These are phyloP conservation scores for Pilatotrama ljubarskyi DNA, from an alignment of 768 basidiomycete genomes.

Conservation along the genomic window DNA sequence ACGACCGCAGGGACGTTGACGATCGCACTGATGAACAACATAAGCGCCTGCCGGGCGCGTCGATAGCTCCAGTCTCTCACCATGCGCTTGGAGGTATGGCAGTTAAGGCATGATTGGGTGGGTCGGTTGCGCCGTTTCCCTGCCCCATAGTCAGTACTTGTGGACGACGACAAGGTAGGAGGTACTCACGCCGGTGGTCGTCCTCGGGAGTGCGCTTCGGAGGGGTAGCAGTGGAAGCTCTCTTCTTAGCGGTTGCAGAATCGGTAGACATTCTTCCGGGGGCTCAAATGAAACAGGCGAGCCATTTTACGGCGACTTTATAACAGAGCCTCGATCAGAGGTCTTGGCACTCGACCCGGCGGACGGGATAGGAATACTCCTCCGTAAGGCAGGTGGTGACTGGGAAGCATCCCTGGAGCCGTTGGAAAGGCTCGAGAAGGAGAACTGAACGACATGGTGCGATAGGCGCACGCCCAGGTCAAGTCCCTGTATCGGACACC, in stretches of 20 bases:
- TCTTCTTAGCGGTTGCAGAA: constrained; percentile 27
- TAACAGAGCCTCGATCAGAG: not conserved
- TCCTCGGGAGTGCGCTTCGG: constrained; percentile 38
- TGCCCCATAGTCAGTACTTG: constrained; percentile 25
- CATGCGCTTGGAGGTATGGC: constrained; percentile 75
- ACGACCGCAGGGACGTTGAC: constrained; percentile 50
- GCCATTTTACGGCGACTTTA: constrained; percentile 11
- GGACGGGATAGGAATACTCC: constrained; percentile 3
- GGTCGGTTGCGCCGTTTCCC: constrained; percentile 63
- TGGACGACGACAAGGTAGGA: constrained; percentile 14
- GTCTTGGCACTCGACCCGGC: constrained; percentile 16
- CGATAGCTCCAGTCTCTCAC: constrained; percentile 34
- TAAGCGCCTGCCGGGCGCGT: not conserved
- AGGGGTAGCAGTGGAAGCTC: constrained; percentile 29
- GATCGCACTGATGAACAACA: constrained; percentile 40
- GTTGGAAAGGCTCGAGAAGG: constrained; percentile 12
- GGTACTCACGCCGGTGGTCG: constrained; percentile 46
- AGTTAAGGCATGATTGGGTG: constrained; percentile 73
- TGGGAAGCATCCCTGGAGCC: constrained; percentile 10
- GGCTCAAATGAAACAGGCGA: constrained; percentile 9
- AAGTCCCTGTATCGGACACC: constrained; percentile 2
- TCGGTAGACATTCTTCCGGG: constrained; percentile 28
- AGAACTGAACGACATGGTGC: constrained; percentile 11
- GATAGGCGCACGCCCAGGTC: constrained; percentile 16
- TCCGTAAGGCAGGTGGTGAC: constrained; percentile 10